These are phyloP conservation scores for Ambispora gerdemannii DNA, from an alignment of 192 early-diverging fungal species.

Conservation along the genomic window DNA sequence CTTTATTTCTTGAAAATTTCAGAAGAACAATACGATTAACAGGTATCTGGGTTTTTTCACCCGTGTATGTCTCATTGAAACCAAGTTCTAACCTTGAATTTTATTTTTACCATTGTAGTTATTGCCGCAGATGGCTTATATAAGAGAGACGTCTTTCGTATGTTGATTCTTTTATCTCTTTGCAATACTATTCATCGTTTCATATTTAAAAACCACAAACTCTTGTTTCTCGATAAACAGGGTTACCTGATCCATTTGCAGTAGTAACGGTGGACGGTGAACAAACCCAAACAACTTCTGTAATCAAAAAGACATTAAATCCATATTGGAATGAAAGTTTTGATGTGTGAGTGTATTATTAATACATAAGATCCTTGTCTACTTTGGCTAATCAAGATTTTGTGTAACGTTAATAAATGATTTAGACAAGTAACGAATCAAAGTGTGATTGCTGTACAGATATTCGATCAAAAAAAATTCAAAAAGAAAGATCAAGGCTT, in stretches of 20 bases:
- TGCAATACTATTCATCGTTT: too few relatives aligned
- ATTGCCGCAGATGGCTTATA: conserved; percentile 89
- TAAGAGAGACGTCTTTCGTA: conserved; percentile 89
- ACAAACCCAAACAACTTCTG: conserved; percentile 88
- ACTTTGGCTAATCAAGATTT: background rate
- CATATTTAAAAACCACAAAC: too few relatives aligned
- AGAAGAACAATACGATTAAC: conserved; percentile 27
- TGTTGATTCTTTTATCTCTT: conserved; percentile 35
- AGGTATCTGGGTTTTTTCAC: background rate
- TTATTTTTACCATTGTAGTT: conserved; percentile 42
- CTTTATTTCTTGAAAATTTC: background rate
- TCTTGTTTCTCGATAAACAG: conserved; percentile 35
- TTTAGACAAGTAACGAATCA: conserved; percentile 64
- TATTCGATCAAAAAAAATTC: conserved; percentile 98
- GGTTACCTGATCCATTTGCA: conserved; percentile 93
- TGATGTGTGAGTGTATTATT: conserved; percentile 56
- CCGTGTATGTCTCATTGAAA: too few relatives aligned
- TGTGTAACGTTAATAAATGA: background rate
- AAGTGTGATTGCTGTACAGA: conserved; percentile 87
- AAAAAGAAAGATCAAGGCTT: conserved; percentile 90
- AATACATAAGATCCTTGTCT: background rate
- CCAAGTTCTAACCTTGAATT: background rate
- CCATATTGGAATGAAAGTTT: conserved; percentile 97
- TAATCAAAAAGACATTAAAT: conserved; percentile 83
- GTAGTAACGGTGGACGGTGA: conserved; percentile 94